Percentiles rank a stretch among this genome's conserved stretches.
Conservation (phyloP, 2,329 filamentous ascomycete species). For the Coniella vitis region DNA sequence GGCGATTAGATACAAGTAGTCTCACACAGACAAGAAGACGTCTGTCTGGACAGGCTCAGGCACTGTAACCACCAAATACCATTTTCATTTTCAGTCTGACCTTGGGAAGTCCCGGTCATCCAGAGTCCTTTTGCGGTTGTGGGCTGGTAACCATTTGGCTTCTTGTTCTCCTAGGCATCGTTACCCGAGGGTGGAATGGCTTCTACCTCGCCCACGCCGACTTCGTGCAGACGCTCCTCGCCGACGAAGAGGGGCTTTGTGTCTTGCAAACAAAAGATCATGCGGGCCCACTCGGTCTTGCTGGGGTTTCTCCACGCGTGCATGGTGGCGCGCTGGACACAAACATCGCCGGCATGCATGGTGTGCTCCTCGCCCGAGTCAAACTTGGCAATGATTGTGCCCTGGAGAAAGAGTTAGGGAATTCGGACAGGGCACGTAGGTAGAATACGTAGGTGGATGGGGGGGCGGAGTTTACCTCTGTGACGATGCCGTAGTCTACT, state of each 20-base stretch:
- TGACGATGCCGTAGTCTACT: conserved; percentile 42
- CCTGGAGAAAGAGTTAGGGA: conserved; percentile 21
- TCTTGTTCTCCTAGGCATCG: conserved; percentile 1
- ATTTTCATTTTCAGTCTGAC: background rate
- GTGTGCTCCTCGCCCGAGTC: conserved; percentile 37
- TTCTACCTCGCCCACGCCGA: conserved; percentile 3
- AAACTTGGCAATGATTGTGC: conserved; percentile 37
- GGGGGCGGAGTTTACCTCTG: conserved; percentile 21
- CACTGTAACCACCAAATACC: conserved; percentile 10
- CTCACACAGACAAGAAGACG: background rate
- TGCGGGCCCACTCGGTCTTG: conserved; percentile 34
- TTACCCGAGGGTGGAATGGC: conserved; percentile 10
- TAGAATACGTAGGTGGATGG: too few species aligned
- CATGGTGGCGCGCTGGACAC: conserved; percentile 41
- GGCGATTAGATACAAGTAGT: background rate
- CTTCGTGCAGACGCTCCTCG: conserved; percentile 23
- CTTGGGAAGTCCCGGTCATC: background rate
- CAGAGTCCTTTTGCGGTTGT: too few species aligned
- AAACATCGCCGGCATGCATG: conserved; percentile 39
- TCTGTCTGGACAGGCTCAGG: conserved; percentile 2
- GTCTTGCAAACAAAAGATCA: conserved; percentile 24
- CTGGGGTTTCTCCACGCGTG: conserved; percentile 36
- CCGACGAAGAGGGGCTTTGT: conserved; percentile 21
- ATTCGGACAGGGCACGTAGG: background rate
- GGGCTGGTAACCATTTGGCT: background rate